These are phyloP conservation scores for Naegleria fowleri DNA, from an alignment of 208 protist genomes.

Conservation along the genomic window DNA sequence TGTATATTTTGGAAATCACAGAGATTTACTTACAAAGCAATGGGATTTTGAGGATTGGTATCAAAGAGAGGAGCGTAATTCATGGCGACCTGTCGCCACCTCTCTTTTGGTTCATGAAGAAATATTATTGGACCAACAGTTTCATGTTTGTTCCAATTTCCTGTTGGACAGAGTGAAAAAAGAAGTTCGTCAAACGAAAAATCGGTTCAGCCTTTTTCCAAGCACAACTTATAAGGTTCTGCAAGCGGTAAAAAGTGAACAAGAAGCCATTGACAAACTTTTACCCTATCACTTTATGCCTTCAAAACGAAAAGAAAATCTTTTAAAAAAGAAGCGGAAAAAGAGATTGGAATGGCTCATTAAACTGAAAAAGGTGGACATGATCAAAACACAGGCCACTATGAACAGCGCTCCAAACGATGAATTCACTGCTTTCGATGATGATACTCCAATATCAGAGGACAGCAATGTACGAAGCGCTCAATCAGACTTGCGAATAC, in stretches of 20 bases:
- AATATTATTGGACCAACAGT: not conserved
- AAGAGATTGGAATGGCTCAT: not conserved
- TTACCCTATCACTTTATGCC: not conserved
- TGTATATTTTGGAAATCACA: conserved; percentile 38
- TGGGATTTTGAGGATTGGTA: not conserved
- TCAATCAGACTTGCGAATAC: not conserved
- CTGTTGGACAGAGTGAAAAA: not conserved
- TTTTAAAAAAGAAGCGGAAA: not conserved
- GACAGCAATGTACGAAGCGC: not conserved
- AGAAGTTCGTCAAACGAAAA: not conserved
- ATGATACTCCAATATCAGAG: not conserved
- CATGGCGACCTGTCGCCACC: not conserved
- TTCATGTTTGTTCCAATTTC: not conserved
- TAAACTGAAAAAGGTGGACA: not conserved
- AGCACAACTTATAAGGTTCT: not conserved
- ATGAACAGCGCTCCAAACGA: not conserved
- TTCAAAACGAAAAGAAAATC: not conserved
- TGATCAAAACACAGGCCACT: not conserved
- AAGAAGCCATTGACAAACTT: not conserved
- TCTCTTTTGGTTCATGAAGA: not conserved
- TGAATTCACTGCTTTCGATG: not conserved
- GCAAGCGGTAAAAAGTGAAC: not conserved
- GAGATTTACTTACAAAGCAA: not conserved
- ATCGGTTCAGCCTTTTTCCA: not conserved
- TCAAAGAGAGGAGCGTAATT: not conserved